Percentiles rank a stretch among this genome's conserved stretches.
phyloP scores from a whole-genome alignment of 176 grass and related monocot genomes.

The Carex scoparia region DNA sequence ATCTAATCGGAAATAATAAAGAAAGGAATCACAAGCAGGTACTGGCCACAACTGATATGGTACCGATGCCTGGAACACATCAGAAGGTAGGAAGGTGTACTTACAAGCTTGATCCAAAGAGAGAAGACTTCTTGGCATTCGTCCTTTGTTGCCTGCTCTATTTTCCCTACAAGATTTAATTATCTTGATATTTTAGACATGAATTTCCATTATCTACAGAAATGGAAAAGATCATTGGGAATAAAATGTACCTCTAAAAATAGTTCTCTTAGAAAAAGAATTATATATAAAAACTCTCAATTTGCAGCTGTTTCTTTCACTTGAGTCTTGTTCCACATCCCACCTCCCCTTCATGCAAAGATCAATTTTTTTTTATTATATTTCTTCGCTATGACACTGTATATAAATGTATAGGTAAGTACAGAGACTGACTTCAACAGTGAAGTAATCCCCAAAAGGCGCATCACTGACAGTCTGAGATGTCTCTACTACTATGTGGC shows the following conservation, averaged over 20 bases:
- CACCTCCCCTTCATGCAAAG: conserved; percentile 60
- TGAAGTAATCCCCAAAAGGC: conserved; percentile 85
- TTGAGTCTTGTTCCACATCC: conserved; percentile 64
- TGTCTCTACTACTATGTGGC: conserved; percentile 62
- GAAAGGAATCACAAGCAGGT: conserved; percentile 4
- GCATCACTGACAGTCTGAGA: conserved; percentile 76
- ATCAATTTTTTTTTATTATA: background rate
- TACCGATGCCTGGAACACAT: conserved; percentile 11
- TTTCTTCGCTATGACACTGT: background rate
- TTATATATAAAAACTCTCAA: conserved; percentile 71
- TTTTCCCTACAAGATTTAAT: conserved; percentile 65
- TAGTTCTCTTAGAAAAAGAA: conserved; percentile 77
- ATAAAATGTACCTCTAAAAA: conserved; percentile 75
- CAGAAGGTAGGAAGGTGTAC: conserved; percentile 8
- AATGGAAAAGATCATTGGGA: background rate
- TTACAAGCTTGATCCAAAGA: conserved; percentile 73
- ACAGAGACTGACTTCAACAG: conserved; percentile 60
- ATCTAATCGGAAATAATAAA: conserved; percentile 3
- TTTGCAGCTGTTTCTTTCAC: conserved; percentile 53
- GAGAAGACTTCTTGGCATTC: conserved; percentile 91
- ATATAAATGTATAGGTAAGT: background rate
- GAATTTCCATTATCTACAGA: background rate
- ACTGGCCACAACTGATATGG: conserved; percentile 9
- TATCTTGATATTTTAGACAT: background rate
- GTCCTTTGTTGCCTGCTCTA: conserved; percentile 95